Percentiles rank a stretch among this genome's conserved stretches.
These are phyloP conservation scores for Hydnum rufescens DNA, from an alignment of 768 basidiomycete genomes.

Conservation along the genomic window DNA sequence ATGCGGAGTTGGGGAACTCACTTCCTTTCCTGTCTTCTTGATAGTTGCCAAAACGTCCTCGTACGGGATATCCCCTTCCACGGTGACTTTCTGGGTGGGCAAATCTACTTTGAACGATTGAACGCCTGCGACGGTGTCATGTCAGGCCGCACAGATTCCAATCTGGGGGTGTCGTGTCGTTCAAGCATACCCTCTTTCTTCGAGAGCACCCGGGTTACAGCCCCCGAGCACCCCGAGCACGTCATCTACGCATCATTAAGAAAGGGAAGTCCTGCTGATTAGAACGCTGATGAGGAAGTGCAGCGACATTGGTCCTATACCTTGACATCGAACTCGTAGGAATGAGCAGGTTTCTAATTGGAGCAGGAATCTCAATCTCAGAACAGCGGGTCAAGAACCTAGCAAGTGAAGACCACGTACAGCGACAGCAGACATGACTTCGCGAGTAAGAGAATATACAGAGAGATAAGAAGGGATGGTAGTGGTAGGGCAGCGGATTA, in stretches of 20 bases:
- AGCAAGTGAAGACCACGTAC: too few relatives aligned
- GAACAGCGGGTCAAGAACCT: too few relatives aligned
- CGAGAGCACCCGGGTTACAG: slow-evolving; percentile 50
- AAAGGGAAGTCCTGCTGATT: neutral
- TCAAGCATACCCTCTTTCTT: slow-evolving; percentile 35
- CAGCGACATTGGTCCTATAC: slow-evolving; percentile 19
- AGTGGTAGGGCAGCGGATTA: too few relatives aligned
- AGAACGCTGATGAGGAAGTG: neutral
- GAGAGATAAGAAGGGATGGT: too few relatives aligned
- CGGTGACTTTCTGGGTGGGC: slow-evolving; percentile 51
- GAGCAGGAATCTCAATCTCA: too few relatives aligned
- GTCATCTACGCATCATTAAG: slow-evolving; percentile 41
- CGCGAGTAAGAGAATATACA: too few relatives aligned
- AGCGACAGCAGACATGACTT: too few relatives aligned
- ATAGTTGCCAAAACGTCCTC: slow-evolving; percentile 52
- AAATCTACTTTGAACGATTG: slow-evolving; percentile 39
- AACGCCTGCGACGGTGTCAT: slow-evolving; percentile 25
- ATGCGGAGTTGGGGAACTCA: slow-evolving; percentile 17
- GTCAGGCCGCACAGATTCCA: neutral
- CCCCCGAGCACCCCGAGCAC: slow-evolving; percentile 71
- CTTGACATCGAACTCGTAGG: slow-evolving; percentile 72
- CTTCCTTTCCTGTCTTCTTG: slow-evolving; percentile 86
- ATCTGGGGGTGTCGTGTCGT: neutral
- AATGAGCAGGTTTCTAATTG: too few relatives aligned
- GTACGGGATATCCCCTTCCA: slow-evolving; percentile 38